Conservation (phyloP, 306 rosid species). For the Prosopis cineraria region DNA sequence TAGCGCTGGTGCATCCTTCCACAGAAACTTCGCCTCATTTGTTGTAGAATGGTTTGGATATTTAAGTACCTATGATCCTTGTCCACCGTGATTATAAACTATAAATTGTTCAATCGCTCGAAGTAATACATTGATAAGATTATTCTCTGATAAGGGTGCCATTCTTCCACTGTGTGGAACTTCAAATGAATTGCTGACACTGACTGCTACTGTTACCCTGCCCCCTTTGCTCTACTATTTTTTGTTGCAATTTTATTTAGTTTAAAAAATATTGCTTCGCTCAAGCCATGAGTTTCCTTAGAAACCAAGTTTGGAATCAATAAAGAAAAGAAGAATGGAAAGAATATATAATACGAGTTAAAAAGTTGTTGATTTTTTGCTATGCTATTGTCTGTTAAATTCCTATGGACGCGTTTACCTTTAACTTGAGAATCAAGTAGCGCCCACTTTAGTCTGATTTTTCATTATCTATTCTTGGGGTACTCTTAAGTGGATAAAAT, state of each 20-base stretch:
- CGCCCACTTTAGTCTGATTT: neutral
- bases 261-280: neutral
- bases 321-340: neutral
- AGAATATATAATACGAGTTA: neutral
- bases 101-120: neutral
- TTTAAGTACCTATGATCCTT: neutral
- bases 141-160: too few relatives aligned
- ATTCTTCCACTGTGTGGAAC: neutral
- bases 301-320: constrained; percentile 21
- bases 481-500: neutral
- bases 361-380: neutral
- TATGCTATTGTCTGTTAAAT: neutral
- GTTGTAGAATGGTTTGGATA: neutral
- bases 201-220: constrained; percentile 5
- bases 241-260: neutral
- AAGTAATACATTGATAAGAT: neutral
- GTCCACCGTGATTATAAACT: neutral
- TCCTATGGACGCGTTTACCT: neutral
- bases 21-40: too few relatives aligned
- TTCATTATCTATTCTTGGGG: neutral
- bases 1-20: too few relatives aligned
- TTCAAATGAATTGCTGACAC: neutral
- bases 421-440: neutral
- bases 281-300: neutral
- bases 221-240: neutral